These are phyloP conservation scores for Bruguiera sexangula DNA, from an alignment of 345 rosid genomes.

Conservation along the genomic window DNA sequence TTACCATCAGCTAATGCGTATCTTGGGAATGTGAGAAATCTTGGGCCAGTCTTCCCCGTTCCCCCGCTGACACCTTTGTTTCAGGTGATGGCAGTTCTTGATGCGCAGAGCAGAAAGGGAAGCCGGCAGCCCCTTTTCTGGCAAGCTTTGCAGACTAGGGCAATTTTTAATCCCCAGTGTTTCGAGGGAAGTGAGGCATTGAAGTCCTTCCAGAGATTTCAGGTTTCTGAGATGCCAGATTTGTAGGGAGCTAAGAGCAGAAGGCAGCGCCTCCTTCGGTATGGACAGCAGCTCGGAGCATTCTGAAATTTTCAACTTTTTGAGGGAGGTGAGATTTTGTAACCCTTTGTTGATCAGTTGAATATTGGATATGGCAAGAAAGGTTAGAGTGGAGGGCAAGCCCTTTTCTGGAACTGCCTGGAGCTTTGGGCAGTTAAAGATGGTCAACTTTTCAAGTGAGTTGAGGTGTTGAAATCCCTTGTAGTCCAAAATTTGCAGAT, in stretches of 20 bases:
- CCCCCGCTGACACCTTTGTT: neutral
- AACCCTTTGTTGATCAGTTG: neutral
- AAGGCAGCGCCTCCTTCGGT: neutral
- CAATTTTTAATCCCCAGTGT: neutral
- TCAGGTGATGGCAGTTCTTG: neutral
- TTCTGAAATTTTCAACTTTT: neutral
- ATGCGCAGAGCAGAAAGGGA: neutral
- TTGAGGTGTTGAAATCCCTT: conserved; percentile 6
- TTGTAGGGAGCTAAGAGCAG: neutral
- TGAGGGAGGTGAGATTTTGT: neutral
- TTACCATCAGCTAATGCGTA: neutral
- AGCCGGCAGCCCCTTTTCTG: neutral
- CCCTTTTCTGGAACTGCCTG: conserved; percentile 4
- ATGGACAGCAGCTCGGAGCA: neutral
- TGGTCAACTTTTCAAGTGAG: conserved; percentile 1
- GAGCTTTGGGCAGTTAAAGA: conserved; percentile 6
- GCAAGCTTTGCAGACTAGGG: neutral
- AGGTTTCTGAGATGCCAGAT: neutral
- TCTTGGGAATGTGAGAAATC: conserved; percentile 1
- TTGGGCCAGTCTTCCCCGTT: neutral
- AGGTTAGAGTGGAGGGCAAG: neutral
- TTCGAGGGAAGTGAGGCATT: neutral
- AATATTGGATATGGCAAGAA: neutral
- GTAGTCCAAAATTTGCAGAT: neutral
- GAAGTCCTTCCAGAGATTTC: neutral